These are phyloP conservation scores for Citrus mangshanensis DNA, from an alignment of 345 rosid species.

Conservation along the genomic window DNA sequence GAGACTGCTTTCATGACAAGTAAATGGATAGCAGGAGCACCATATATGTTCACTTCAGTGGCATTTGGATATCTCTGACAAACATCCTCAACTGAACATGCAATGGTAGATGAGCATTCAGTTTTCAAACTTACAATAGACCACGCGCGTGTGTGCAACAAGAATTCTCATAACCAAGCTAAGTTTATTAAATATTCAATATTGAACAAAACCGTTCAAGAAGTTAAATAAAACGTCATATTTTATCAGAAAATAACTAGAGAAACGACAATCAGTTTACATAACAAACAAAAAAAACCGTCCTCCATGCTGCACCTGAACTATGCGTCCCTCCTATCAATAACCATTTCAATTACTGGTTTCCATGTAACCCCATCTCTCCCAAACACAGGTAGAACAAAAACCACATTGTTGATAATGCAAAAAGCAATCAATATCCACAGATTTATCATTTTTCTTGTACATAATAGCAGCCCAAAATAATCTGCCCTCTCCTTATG, in stretches of 20 bases:
- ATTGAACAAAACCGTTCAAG: neutral
- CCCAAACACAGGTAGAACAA: neutral
- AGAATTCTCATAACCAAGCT: neutral
- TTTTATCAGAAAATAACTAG: neutral
- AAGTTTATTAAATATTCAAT: neutral
- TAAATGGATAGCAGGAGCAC: conserved; percentile 53
- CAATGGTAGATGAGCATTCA: neutral
- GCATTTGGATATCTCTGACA: conserved; percentile 87
- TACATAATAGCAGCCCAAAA: neutral
- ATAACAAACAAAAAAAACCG: neutral
- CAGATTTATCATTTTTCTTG: neutral
- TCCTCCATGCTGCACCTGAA: neutral
- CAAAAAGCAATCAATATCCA: neutral
- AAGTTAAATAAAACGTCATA: neutral
- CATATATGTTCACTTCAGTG: conserved; percentile 72
- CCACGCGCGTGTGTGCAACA: too few relatives aligned
- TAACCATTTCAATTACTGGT: neutral
- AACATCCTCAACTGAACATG: conserved; percentile 77
- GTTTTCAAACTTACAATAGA: neutral
- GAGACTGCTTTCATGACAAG: conserved; percentile 76
- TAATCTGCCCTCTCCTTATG: too few relatives aligned
- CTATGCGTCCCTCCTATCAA: neutral
- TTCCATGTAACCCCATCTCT: neutral
- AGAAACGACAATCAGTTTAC: neutral
- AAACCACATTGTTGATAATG: neutral